A percentile compares a stretch with the other conserved stretches of the same genome.
Conservation (phyloP, 331 rosid genomes). For the Malus hybrid region DNA sequence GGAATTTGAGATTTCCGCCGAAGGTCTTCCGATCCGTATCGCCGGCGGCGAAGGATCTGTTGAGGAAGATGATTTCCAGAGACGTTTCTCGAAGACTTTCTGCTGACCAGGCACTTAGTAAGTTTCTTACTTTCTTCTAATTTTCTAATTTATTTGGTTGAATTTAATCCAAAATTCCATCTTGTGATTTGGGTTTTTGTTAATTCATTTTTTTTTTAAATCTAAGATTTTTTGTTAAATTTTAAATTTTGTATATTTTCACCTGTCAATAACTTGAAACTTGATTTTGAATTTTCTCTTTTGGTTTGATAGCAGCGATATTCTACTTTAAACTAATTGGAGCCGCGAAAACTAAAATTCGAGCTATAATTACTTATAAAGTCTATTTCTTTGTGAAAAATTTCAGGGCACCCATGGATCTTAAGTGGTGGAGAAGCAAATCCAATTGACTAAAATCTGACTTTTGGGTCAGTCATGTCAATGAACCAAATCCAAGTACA, state of each 20-base stretch:
- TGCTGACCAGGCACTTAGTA: slow-evolving; percentile 69
- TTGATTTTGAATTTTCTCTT: too few relatives aligned
- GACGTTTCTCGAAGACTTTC: slow-evolving; percentile 51
- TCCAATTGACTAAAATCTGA: slow-evolving; percentile 20
- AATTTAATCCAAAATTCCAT: background rate
- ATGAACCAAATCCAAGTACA: background rate
- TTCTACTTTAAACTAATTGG: too few relatives aligned
- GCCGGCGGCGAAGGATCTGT: slow-evolving; percentile 56
- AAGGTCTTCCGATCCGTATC: slow-evolving; percentile 55
- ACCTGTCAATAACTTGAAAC: background rate
- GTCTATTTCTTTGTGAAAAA: too few relatives aligned
- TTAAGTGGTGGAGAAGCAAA: slow-evolving; percentile 33
- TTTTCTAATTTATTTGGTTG: background rate
- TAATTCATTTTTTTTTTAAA: too few relatives aligned
- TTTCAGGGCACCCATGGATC: slow-evolving; percentile 65
- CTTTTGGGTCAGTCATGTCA: background rate
- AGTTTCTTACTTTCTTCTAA: slow-evolving; percentile 1
- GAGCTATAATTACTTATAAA: too few relatives aligned
- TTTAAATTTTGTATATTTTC: background rate
- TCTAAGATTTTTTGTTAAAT: background rate
- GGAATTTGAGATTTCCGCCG: slow-evolving; percentile 62
- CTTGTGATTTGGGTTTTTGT: background rate
- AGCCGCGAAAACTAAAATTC: too few relatives aligned
- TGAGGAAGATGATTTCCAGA: slow-evolving; percentile 70
- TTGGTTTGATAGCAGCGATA: too few relatives aligned